Conservation (phyloP, 371 early-diverging fungal species). For the Mortierella sp. region DNA sequence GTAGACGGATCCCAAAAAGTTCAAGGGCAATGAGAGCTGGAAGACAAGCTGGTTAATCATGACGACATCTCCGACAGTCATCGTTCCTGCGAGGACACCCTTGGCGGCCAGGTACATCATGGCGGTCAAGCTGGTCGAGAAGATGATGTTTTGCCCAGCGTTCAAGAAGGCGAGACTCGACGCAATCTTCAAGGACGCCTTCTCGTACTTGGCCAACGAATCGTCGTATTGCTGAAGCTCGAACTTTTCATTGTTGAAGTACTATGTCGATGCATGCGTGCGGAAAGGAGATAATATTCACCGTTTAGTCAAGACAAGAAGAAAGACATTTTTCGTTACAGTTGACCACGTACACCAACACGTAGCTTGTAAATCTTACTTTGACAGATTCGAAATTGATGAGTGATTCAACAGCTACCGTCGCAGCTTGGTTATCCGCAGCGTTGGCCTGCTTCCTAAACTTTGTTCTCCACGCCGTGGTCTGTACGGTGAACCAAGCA, state of each 20-base stretch:
- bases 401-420: slow-evolving; percentile 91
- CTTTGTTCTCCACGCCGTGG: slow-evolving; percentile 89
- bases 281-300: not conserved
- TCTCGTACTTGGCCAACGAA: slow-evolving; percentile 88
- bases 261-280: slow-evolving; percentile 53
- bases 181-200: slow-evolving; percentile 89
- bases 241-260: slow-evolving; percentile 91
- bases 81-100: slow-evolving; percentile 78
- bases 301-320: not conserved
- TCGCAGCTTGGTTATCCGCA: slow-evolving; percentile 95
- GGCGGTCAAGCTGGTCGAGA: slow-evolving; percentile 85
- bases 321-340: not conserved
- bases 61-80: slow-evolving; percentile 97
- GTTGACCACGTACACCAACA: not conserved
- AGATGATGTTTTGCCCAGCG: slow-evolving; percentile 94
- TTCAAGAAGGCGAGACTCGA: slow-evolving; percentile 91
- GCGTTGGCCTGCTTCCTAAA: slow-evolving; percentile 91
- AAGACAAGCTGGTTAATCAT: slow-evolving; percentile 97
- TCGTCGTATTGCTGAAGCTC: slow-evolving; percentile 89
- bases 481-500: slow-evolving; percentile 87
- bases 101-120: slow-evolving; percentile 96
- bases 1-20: slow-evolving; percentile 97
- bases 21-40: slow-evolving; percentile 92
- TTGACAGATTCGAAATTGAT: slow-evolving; percentile 97
- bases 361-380: slow-evolving; percentile 39